A percentile compares a stretch with the other conserved stretches of the same genome.
These are phyloP conservation scores for Chaetomium olivaceum DNA, from an alignment of 2,329 filamentous ascomycete genomes.

Conservation along the genomic window DNA sequence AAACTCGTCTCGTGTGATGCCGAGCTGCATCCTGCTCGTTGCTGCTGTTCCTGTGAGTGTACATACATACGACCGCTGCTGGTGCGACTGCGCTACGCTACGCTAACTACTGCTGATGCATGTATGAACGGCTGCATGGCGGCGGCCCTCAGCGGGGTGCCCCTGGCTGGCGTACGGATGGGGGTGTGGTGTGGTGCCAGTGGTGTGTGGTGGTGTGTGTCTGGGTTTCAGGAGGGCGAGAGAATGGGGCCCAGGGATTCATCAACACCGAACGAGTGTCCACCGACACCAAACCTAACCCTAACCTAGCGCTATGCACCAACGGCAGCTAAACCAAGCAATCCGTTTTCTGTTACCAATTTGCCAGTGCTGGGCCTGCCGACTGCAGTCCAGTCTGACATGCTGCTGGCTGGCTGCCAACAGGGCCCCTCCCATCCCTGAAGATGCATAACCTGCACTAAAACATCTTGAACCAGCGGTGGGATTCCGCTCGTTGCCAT, in stretches of 20 bases:
- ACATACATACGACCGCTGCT: too few relatives aligned
- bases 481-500: background rate
- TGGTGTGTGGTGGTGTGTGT: background rate
- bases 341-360: background rate
- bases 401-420: background rate
- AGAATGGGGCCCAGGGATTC: background rate
- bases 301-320: conserved; percentile 1
- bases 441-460: background rate
- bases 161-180: background rate
- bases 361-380: background rate
- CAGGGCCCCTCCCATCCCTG: background rate
- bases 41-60: background rate
- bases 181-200: background rate
- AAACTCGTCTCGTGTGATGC: conserved; percentile 10
- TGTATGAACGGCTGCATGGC: background rate
- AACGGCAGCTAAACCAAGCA: background rate
- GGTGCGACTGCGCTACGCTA: too few relatives aligned
- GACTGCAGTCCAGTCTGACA: background rate
- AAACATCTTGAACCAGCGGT: background rate
- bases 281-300: background rate
- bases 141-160: too few relatives aligned
- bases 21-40: background rate
- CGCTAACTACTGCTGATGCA: background rate
- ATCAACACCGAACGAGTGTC: background rate
- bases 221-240: background rate